Base-by-base conservation (phyloP, 352 stramenopile genomes). In the Phytophthora palmivora region DNA sequence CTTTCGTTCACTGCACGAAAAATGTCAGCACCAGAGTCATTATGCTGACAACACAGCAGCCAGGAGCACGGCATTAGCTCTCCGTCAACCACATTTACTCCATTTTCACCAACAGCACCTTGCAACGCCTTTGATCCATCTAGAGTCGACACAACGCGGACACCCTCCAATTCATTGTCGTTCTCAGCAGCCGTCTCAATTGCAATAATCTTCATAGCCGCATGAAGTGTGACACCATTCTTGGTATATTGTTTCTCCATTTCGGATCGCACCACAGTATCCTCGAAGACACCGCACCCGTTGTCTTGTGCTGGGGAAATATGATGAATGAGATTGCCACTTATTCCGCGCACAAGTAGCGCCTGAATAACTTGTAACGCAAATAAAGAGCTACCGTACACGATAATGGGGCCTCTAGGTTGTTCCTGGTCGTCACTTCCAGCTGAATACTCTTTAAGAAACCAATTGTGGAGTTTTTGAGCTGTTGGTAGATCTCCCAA, bases 1-100 rank as follows among this genome's bases (percentile, higher is more conserved):
- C 82, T 90, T 41, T 96, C 88, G 63, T 97, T 97, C 44, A 97
- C 89, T 9, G 91, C 91, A 4, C 79, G 79, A 62, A 98, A 98
- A 1, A 97, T 67, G 67, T 97, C 90, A 14, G 82, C 76, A 64
- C 96, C 88, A 11, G 89, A 80, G 59, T 97, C 91, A 38, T 87
- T 88, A 19, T 92, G 79, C 52, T 91, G 87, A 38, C 82, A 96
- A 63, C 85, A 94, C 28, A 97, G 72, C 32, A 98, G 42, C 69
- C 93, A 84, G 3, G 70, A 60, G 46, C 89, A 96, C 1, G 62
- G 47, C 2, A 94, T 16, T 18, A 85, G 33, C 26, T 69, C 50
- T 37, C 60, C 60, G 48, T 62, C 34, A 1, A 28, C 33, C 6
- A 36, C 33, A 0, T 32, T 22, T 2, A 4, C 8, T 6, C 49